Evolutionary conservation across 148 eudicot genomes (phyloP).

Genomic region (Camellia granthamiana): DNA sequence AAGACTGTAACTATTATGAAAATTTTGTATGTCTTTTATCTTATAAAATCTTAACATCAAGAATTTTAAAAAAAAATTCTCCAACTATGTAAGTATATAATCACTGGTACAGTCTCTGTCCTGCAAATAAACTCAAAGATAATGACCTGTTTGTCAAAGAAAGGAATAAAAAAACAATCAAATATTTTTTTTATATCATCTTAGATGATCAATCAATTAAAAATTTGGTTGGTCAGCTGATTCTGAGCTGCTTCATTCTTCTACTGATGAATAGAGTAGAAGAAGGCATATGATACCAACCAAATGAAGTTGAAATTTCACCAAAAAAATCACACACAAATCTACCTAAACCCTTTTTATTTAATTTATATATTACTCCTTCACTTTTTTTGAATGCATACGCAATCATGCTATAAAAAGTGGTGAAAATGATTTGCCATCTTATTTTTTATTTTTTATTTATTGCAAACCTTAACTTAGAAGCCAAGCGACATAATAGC

Average conservation of each 20-base stretch:
- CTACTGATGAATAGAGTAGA: not conserved
- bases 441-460: conserved; percentile 3
- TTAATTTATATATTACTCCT: not conserved
- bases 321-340: not conserved
- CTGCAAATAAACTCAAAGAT: no score
- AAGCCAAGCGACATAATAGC: conserved; percentile 38
- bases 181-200: no score
- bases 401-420: not conserved
- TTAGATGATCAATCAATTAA: not conserved
- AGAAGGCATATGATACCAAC: conserved; percentile 19
- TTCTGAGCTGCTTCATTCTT: conserved; percentile 15
- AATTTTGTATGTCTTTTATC: no score
- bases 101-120: no score
- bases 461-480: conserved; percentile 30
- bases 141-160: no score
- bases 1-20: no score
- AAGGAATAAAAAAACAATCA: no score
- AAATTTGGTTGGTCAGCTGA: conserved; percentile 5
- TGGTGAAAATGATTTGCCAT: conserved; percentile 32
- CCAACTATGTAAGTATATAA: no score
- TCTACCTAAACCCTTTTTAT: conserved; percentile 21
- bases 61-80: no score
- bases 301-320: conserved; percentile 26
- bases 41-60: no score
- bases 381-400: not conserved